Base-by-base conservation (phyloP, 768 basidiomycete species). In the Mycena polygramma region DNA sequence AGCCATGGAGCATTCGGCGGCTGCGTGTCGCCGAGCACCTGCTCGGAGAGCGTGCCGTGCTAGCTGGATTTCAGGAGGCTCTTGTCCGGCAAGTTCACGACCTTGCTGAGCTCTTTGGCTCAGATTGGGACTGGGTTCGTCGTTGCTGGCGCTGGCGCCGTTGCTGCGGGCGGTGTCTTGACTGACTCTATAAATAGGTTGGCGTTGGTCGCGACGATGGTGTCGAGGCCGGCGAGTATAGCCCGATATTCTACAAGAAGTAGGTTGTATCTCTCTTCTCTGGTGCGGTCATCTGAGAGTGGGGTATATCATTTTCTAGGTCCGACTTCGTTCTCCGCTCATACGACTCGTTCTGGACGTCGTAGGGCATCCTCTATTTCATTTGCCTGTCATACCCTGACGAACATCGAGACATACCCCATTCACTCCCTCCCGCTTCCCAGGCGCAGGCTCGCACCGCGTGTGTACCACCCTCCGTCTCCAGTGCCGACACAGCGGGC, bases 141-240 rank as follows among this genome's bases (percentile, higher is more conserved):
- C 20, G 19, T 24, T 57, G 26, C 30, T 30, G 30, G 30, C 30
- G 30, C 30, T 30, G 7, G 41, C n/a, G 41, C 24, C 19, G 48
- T 24, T 53, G 41, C 60, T 49, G 39, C 30, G 17, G 45, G 53
- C 39, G 37, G 62, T 26, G 41, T 36, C n/a, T 52, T n/a, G 11
- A 41, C 35, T 61, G n/a, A 70, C 26, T 13, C 30, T 57, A 55
- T 62, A 37, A 7, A 48, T 46, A 88, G 85, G 83, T 90, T 24
- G 90, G 90, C 2, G 89, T 90, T 0, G 91, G 90, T 0, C 81
- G 91, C n/a, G 86, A 90, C 63, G 88, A 92, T 73, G 90, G 90
- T 4, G 77, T 77, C 10, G 67, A 79, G 19, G 83, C 81, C 1
- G 90, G 91, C 39, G 91, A 92, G 76, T 91, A 88, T 76, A 84